A percentile compares a stretch with the other conserved stretches of the same genome.
Conservation (phyloP, 75 land plant species). For the Adiantum capillusveneris region DNA sequence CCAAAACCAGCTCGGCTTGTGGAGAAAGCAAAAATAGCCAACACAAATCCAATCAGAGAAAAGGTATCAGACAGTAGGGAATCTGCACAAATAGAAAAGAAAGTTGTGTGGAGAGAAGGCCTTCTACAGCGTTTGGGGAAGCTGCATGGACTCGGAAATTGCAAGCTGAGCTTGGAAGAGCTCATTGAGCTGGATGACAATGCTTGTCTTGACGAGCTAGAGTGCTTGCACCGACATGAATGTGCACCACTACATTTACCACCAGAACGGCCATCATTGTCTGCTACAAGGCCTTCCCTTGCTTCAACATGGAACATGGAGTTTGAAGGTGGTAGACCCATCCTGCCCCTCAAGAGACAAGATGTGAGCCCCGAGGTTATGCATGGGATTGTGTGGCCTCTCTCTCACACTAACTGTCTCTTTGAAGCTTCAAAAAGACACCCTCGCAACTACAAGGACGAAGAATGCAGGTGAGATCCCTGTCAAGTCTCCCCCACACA, state of each 20-base stretch:
- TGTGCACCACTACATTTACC: neutral
- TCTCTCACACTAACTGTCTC: slow-evolving; percentile 4
- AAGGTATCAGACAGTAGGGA: too few relatives aligned
- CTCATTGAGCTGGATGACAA: slow-evolving; percentile 3
- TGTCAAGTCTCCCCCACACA: too few relatives aligned
- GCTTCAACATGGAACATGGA: slow-evolving; percentile 1
- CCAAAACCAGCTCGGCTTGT: too few relatives aligned
- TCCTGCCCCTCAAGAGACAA: neutral
- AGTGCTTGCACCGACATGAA: neutral
- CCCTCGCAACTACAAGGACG: too few relatives aligned
- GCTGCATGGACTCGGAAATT: slow-evolving; percentile 1
- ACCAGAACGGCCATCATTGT: neutral
- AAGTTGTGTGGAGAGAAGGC: slow-evolving; percentile 2
- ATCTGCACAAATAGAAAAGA: neutral
- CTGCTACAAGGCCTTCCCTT: neutral
- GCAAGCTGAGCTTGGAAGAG: slow-evolving; percentile 4
- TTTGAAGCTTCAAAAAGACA: neutral
- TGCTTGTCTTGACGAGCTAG: neutral
- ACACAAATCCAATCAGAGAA: too few relatives aligned
- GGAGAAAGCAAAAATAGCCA: too few relatives aligned
- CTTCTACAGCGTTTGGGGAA: neutral
- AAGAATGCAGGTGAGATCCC: too few relatives aligned
- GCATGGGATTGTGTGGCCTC: neutral
- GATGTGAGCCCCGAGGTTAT: neutral
- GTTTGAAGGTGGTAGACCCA: slow-evolving; percentile 2